Base-by-base conservation (phyloP, 768 basidiomycete species). In the Imleria badia region DNA sequence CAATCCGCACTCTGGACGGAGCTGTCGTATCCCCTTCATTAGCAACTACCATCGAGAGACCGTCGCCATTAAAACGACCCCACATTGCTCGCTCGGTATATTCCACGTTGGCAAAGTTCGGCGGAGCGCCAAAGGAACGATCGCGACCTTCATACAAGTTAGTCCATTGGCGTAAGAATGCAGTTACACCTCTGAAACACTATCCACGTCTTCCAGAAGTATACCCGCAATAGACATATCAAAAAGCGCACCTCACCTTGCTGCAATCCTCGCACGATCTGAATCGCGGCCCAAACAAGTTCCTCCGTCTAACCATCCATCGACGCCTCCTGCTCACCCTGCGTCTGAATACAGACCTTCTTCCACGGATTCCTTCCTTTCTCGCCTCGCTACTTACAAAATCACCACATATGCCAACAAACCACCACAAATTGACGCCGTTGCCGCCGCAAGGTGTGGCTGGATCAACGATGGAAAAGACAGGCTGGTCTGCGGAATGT, bases 391-490 rank as follows among this genome's bases (percentile, higher is more conserved):
- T 1, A 91, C 91, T 1, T 94, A 81, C 71, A 92, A 86, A 67
- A 79, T 93, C 29, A 72, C 86, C 12, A 92, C 91, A 0, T 94
- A 91, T 62, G 78, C 86, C 17, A 89, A 87, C 59, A 93, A 93
- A 66, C 89, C 90, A 1, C 51, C 81, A 0, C 75, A 76, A 11
- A 85, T 92, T 29, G 83, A 93, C 52, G 85, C 90, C 1, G 89
- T 92, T 14, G 84, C 90, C 17, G 90, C 91, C 3, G 78, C 90
- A 0, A 89, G 82, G 67, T 89, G 87, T 64, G 91, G 91, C 2
- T 94, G 91, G 91, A 74, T 80, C 22, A 93, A 93, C 57, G 84
- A 91, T 48, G 88, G 89, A 40, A 91, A 89, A 69, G 90, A 92
- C 54, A 77, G 90, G 44, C 70, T 92, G 19, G 77, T 87, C 3